Evolutionary conservation across 306 rosid genomes (phyloP).

Genomic region (Corylus americana): DNA sequence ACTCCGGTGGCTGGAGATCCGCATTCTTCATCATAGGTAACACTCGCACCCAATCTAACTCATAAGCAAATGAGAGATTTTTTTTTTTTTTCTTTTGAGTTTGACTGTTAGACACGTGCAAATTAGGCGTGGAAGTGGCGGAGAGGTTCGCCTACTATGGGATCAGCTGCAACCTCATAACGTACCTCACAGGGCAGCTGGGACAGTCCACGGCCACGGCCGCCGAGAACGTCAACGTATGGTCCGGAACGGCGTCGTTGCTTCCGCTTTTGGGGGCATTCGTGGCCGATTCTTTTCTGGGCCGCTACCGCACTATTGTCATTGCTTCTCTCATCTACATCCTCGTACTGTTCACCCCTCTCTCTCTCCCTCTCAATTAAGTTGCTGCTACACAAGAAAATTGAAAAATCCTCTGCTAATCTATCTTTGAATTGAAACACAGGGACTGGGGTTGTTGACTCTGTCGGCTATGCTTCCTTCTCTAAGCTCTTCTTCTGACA

Average conservation of each 20-base stretch:
- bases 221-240: slow-evolving; percentile 37
- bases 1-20: slow-evolving; percentile 50
- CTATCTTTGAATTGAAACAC: background rate
- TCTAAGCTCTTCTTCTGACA: background rate
- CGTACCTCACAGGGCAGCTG: slow-evolving; percentile 38
- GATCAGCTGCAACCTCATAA: slow-evolving; percentile 38
- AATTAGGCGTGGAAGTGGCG: slow-evolving; percentile 44
- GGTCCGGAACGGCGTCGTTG: slow-evolving; percentile 41
- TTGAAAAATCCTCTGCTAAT: too few species aligned
- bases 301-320: slow-evolving; percentile 44
- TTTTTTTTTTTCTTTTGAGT: too few species aligned
- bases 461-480: slow-evolving; percentile 40
- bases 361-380: too few species aligned
- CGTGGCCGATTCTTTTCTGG: slow-evolving; percentile 45
- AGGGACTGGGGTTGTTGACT: slow-evolving; percentile 50
- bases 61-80: too few species aligned
- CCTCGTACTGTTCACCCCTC: slow-evolving; percentile 24
- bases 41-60: background rate
- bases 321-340: slow-evolving; percentile 38
- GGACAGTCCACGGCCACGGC: slow-evolving; percentile 46
- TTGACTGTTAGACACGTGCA: too few species aligned
- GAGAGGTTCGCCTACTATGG: slow-evolving; percentile 53
- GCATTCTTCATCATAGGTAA: slow-evolving; percentile 47
- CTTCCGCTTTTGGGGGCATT: slow-evolving; percentile 47
- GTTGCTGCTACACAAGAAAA: too few species aligned